A percentile compares a stretch with the other conserved stretches of the same genome.
Conservation (phyloP, 495 filamentous ascomycete genomes). For the Hypoxylon trugodes region DNA sequence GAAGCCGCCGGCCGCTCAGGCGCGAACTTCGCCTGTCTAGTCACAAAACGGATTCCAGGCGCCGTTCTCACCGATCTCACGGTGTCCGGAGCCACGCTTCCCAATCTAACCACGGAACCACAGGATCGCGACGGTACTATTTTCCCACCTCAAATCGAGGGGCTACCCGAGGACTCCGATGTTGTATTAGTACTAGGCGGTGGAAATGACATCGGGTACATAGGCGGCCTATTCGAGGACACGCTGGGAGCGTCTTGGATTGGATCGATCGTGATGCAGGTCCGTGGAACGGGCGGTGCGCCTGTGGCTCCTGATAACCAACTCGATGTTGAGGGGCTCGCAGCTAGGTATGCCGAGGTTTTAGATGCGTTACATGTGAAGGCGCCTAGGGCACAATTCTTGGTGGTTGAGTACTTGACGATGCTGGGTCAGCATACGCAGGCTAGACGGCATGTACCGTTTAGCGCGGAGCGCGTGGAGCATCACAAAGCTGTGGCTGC, state of each 20-base stretch:
- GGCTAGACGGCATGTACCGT: constrained; percentile 45
- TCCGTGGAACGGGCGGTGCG: constrained; percentile 26
- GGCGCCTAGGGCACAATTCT: constrained; percentile 48
- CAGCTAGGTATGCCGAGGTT: constrained; percentile 43
- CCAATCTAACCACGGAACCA: constrained; percentile 50
- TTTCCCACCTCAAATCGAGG: constrained; percentile 51
- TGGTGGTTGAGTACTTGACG: constrained; percentile 56
- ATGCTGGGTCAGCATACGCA: constrained; percentile 49
- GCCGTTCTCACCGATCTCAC: constrained; percentile 52
- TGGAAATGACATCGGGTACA: constrained; percentile 58
- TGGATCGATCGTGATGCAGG: constrained; percentile 20
- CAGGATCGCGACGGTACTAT: constrained; percentile 39
- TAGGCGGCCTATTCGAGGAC: constrained; percentile 51
- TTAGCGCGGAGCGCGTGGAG: constrained; percentile 47
- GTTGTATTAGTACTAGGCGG: constrained; percentile 47
- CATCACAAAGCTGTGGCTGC: constrained; percentile 44
- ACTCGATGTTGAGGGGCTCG: constrained; percentile 40
- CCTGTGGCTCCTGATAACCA: background rate
- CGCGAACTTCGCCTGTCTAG: constrained; percentile 54
- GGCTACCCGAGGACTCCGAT: constrained; percentile 48
- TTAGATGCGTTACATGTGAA: constrained; percentile 50
- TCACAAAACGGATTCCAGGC: constrained; percentile 35
- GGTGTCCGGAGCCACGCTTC: constrained; percentile 55
- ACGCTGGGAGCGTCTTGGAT: constrained; percentile 32
- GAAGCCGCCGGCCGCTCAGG: constrained; percentile 47